Base-by-base conservation (phyloP, 2,329 filamentous ascomycete species). In the Penicillium concentricum region DNA sequence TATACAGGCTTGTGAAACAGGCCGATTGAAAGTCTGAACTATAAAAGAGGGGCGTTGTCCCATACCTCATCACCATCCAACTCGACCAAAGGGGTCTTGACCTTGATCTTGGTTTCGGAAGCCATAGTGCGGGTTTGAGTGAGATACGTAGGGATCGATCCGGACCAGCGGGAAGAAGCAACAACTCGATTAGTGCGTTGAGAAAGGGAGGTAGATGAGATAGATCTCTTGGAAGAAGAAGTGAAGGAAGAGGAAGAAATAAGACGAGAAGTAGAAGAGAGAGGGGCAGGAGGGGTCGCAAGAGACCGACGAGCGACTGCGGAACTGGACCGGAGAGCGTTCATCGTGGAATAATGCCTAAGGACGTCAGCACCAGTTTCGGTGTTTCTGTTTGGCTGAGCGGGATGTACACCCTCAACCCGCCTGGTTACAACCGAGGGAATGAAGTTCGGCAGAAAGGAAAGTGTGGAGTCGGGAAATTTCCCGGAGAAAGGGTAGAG, bases 81-180 rank as follows among this genome's bases (percentile, higher is more conserved):
- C 82, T 97, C 94, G 77, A 99, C 94, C 75, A 99, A 88, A 65
- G 94, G 94, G 80, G 96, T 97, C 87, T 96, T 92, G 82, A 99
- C 94, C 86, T 96, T 94, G 85, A 97, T 97, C 88, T 97, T 99
- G 72, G 84, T 81, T 58, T 72, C 72, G 59, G 72, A 70, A 54
- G 78, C 72, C 74, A 80, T 80, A 53, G 70, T 81, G 74, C 80
- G 76, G 51, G 67, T 68, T 62, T 78, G 76, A 54, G 59, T 65
- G 51, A 65, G 72, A 56, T 65, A 51, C 30, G 67, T 63, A 46
- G 64, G 61, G 39, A 61, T 64, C 56, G 64, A 62, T 63, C 67
- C 64, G 63, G 68, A 68, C 64, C 66, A 69, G 63, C 69, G 69
- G 61, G 67, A 56, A 63, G 69, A 60, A 51, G 58, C 61, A 61